Conservation (phyloP, 1,284 basidiomycete species). For the Veloporphyrellus conicus region DNA sequence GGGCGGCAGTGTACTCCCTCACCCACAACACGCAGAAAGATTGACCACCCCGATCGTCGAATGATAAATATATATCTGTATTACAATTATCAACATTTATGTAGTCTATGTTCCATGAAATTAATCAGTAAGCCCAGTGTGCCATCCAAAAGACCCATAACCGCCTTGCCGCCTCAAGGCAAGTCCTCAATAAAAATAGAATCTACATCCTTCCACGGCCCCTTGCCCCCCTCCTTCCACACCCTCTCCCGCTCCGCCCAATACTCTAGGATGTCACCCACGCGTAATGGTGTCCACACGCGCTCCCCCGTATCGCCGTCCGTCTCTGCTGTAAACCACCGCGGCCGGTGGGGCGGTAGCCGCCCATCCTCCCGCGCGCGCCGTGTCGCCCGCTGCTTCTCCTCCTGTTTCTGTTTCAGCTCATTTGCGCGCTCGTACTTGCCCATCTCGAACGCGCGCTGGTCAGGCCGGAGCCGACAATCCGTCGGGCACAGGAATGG, state of each 20-base stretch:
- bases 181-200: slow-evolving; percentile 70
- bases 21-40: too few relatives aligned
- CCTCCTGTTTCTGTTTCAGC: slow-evolving; percentile 84
- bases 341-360: slow-evolving; percentile 69
- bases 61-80: background rate
- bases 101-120: too few relatives aligned
- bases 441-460: slow-evolving; percentile 93
- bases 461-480: slow-evolving; percentile 90
- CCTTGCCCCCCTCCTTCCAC: slow-evolving; percentile 41
- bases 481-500: slow-evolving; percentile 87
- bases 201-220: slow-evolving; percentile 68
- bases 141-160: too few relatives aligned
- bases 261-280: slow-evolving; percentile 65
- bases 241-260: slow-evolving; percentile 77
- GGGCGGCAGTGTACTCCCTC: too few relatives aligned
- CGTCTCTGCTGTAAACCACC: slow-evolving; percentile 76
- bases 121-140: too few relatives aligned
- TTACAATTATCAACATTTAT: background rate
- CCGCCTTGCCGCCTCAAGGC: slow-evolving; percentile 11
- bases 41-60: too few relatives aligned
- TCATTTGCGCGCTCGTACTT: slow-evolving; percentile 87
- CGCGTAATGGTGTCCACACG: slow-evolving; percentile 72
- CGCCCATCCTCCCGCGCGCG: slow-evolving; percentile 75
- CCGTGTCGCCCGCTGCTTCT: slow-evolving; percentile 79
- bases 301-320: slow-evolving; percentile 85